These are phyloP conservation scores for Choricystis sp. DNA, from an alignment of 139 green algal species.

Conservation along the genomic window DNA sequence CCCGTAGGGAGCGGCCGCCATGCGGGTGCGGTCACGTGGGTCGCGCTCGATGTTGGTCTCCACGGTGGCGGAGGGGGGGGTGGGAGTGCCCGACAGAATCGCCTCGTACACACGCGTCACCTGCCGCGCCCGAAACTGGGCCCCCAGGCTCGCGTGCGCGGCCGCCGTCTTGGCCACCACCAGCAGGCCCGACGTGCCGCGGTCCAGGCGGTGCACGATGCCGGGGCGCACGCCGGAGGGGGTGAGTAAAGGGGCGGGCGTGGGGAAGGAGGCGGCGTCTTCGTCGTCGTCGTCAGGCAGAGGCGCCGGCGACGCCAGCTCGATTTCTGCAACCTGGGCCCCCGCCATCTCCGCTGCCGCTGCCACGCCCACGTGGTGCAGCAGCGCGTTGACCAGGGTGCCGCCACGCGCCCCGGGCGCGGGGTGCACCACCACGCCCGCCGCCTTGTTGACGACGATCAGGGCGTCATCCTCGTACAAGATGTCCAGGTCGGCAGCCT, in stretches of 20 bases:
- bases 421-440: conserved; percentile 85
- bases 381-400: conserved; percentile 94
- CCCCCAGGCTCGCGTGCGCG: conserved; percentile 9
- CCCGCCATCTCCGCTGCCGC: not conserved
- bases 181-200: conserved; percentile 78
- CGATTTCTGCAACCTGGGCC: not conserved
- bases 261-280: not conserved
- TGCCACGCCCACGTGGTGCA: conserved; percentile 60
- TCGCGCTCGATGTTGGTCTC: conserved; percentile 53
- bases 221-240: conserved; percentile 53
- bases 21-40: conserved; percentile 49
- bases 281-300: not conserved
- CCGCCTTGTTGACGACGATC: conserved; percentile 85
- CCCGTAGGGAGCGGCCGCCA: conserved; percentile 41
- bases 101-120: conserved; percentile 53
- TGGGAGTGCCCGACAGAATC: conserved; percentile 35
- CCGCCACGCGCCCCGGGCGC: conserved; percentile 51
- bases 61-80: conserved; percentile 21
- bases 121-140: conserved; percentile 70
- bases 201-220: conserved; percentile 96
- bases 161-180: conserved; percentile 74
- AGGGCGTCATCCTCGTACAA: conserved; percentile 84
- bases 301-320: not conserved
- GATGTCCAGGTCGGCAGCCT: conserved; percentile 65
- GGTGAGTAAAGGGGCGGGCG: not conserved